These are phyloP conservation scores for Citrus inodora DNA, from an alignment of 345 rosid species.

Conservation along the genomic window DNA sequence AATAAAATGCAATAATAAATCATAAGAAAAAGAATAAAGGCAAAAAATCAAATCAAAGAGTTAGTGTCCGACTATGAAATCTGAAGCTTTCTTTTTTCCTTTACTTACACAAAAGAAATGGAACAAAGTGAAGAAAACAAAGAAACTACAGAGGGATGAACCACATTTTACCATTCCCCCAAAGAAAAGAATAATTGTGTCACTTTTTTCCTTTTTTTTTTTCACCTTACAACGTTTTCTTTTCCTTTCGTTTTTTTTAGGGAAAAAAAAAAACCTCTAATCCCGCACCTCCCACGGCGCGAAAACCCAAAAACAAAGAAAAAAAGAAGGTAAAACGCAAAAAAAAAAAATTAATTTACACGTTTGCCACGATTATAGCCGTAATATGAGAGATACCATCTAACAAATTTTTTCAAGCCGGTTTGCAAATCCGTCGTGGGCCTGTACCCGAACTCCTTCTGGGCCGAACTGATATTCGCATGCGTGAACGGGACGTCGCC, in stretches of 20 bases:
- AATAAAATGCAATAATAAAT: not conserved
- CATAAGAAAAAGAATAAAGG: not conserved
- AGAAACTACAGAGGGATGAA: not conserved
- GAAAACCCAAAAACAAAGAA: no score
- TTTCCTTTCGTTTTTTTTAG: not conserved
- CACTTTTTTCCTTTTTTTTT: not conserved
- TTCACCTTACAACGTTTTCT: not conserved
- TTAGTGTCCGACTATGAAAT: not conserved
- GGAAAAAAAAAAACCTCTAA: no score
- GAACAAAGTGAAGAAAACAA: not conserved
- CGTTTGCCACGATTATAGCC: slow-evolving; percentile 56
- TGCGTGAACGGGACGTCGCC: slow-evolving; percentile 92
- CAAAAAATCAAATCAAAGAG: not conserved
- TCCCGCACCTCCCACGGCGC: no score
- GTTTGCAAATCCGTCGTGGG: slow-evolving; percentile 86
- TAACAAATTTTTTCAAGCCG: slow-evolving; percentile 75
- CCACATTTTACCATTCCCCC: slow-evolving; percentile 1
- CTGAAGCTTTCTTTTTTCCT: not conserved
- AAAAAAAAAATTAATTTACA: slow-evolving; percentile 32
- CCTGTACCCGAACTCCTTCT: slow-evolving; percentile 58
- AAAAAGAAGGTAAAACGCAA: slow-evolving; percentile 5
- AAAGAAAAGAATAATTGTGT: slow-evolving; percentile 16
- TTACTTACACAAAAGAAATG: slow-evolving; percentile 15
- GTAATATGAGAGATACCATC: slow-evolving; percentile 78
- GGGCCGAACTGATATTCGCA: slow-evolving; percentile 74